Evolutionary conservation across 2,329 filamentous ascomycete species (phyloP).

Genomic region (Grosmannia serpens): DNA sequence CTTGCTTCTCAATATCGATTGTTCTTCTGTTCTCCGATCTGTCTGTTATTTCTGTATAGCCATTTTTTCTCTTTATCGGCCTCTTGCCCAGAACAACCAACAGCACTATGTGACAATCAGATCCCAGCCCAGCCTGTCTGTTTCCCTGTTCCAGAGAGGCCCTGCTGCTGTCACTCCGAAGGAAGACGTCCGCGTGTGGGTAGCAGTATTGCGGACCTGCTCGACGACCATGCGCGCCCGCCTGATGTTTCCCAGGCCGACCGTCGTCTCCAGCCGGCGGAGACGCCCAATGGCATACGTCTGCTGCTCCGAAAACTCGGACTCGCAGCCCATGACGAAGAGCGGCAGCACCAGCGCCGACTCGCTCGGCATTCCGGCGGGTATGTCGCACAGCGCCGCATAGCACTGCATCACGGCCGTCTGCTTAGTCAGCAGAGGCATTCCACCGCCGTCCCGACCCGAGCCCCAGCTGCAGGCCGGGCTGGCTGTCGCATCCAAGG

Average conservation of each 20-base stretch:
- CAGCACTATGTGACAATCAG: slow-evolving; percentile 1
- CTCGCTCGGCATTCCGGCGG: background rate
- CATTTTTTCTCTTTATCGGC: background rate
- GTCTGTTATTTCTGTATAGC: too few species aligned
- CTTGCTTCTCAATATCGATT: too few species aligned
- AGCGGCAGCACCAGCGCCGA: background rate
- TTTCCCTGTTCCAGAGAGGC: background rate
- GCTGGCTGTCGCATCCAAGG: too few species aligned
- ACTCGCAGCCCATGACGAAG: slow-evolving; percentile 1
- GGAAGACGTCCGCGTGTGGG: background rate
- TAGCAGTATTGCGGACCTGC: background rate
- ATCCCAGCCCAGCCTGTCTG: background rate
- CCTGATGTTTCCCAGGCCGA: background rate
- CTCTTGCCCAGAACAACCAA: too few species aligned
- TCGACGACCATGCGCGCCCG: background rate
- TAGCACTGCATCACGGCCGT: background rate
- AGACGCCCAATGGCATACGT: background rate
- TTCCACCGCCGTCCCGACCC: background rate
- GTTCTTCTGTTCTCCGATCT: too few species aligned
- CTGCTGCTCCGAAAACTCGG: background rate
- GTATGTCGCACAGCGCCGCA: background rate
- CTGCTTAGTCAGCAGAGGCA: background rate
- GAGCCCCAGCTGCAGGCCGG: background rate
- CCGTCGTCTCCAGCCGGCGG: background rate
- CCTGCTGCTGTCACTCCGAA: background rate